Base-by-base conservation (phyloP, 2,329 filamentous ascomycete genomes). In the Fusarium nanum region DNA sequence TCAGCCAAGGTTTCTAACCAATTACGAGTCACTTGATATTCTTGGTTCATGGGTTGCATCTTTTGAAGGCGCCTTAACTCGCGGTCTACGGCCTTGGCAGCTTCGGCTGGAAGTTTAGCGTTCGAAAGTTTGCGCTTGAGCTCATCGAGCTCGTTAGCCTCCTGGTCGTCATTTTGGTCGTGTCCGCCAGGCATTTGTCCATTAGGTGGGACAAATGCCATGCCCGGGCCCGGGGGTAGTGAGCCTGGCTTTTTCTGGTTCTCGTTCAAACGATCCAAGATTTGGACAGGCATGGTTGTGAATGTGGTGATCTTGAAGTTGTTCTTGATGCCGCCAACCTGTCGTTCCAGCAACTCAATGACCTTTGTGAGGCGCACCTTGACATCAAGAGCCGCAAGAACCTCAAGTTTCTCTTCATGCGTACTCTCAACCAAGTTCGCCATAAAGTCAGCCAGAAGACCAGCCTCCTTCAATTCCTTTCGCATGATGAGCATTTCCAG, bases 21-120 rank as follows among this genome's bases (percentile, higher is more conserved):
- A 52, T 94, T 97, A 70, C 95, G 86, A 71, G 92, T 93, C 14
- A 99, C 95, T 68, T 96, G 93, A 77, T 98, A 98, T 77, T 99
- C 96, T 40, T 97, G 95, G 77, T 98, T 96, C 53, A 93, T 93
- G 1, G 96, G 94, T 76, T 93, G 94, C 93, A 98, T 98, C 83
- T 97, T 97, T 76, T 92, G 92, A 67, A 99, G 82, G 23, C 96
- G 87, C 76, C 93, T 93, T 48, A 99, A 80, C 79, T 99, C 96
- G 56, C 94, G 88, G 61, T 97, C 92, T 3, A 94, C 95, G n/a
- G 97, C 89, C 82, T 96, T 98, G 66, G 91, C 87, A 9, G 94
- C 94, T 70, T 99, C 96, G 0, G 92, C 87, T 1, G 92, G 92
- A 44, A 99, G 85, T 69, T 91, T 89, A 0, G 95, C 94, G 47